Conservation (phyloP, 1,284 basidiomycete genomes). For the Ustilago vetiveriae region DNA sequence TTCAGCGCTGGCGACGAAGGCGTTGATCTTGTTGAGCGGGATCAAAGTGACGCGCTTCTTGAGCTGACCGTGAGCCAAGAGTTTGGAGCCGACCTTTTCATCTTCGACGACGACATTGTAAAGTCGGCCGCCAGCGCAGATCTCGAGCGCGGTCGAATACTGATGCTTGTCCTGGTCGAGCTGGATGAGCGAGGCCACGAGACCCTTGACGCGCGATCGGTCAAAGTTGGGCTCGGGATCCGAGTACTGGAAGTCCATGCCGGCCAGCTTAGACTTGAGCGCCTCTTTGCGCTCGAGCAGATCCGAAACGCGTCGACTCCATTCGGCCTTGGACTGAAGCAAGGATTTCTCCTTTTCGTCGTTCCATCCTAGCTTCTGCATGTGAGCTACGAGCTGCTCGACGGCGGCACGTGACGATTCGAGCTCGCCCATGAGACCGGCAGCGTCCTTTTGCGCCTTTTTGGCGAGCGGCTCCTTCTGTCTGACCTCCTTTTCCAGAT, state of each 20-base stretch:
- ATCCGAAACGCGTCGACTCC: constrained; percentile 73
- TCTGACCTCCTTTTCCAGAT: constrained; percentile 83
- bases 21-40: constrained; percentile 89
- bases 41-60: constrained; percentile 92
- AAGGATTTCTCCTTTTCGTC: constrained; percentile 77
- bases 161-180: constrained; percentile 75
- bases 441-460: constrained; percentile 83
- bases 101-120: constrained; percentile 86
- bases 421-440: constrained; percentile 75
- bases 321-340: constrained; percentile 73
- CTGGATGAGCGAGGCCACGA: constrained; percentile 75
- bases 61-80: constrained; percentile 83
- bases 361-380: constrained; percentile 78
- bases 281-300: constrained; percentile 78
- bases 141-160: constrained; percentile 89
- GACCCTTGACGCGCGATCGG: constrained; percentile 84
- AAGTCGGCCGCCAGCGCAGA: constrained; percentile 88
- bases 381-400: constrained; percentile 69
- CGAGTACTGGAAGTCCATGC: constrained; percentile 84
- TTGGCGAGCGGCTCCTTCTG: constrained; percentile 82
- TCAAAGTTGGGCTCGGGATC: constrained; percentile 85
- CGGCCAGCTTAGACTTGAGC: constrained; percentile 76
- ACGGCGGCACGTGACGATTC: constrained; percentile 68
- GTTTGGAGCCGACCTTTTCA: constrained; percentile 84
- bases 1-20: constrained; percentile 76